Conservation (phyloP, 2,329 filamentous ascomycete genomes). For the Calonectria montana region DNA sequence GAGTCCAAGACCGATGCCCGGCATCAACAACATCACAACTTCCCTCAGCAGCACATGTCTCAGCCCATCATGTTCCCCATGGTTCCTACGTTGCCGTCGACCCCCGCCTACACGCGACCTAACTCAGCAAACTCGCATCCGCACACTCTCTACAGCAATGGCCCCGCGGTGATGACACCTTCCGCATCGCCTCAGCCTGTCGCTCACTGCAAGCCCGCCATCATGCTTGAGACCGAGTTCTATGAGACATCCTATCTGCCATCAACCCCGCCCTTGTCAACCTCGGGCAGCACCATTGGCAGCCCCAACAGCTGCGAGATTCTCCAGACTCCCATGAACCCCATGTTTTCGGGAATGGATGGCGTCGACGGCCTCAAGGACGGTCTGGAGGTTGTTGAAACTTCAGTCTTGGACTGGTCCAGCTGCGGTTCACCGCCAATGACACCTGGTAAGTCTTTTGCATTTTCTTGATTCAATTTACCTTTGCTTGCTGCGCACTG, state of each 20-base stretch:
- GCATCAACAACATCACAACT: slow-evolving; percentile 64
- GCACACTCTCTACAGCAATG: slow-evolving; percentile 66
- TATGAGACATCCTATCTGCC: slow-evolving; percentile 79
- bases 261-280: slow-evolving; percentile 87
- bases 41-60: slow-evolving; percentile 66
- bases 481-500: not conserved
- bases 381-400: slow-evolving; percentile 77
- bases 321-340: slow-evolving; percentile 85
- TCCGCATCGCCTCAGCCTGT: slow-evolving; percentile 80
- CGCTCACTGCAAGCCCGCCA: slow-evolving; percentile 81
- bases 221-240: slow-evolving; percentile 83
- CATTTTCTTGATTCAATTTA: slow-evolving; percentile 1
- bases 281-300: slow-evolving; percentile 85
- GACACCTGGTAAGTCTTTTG: slow-evolving; percentile 81
- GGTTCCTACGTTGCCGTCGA: slow-evolving; percentile 69
- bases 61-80: slow-evolving; percentile 66
- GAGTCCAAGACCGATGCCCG: slow-evolving; percentile 78
- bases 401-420: slow-evolving; percentile 81
- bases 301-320: slow-evolving; percentile 85
- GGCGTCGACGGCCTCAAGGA: slow-evolving; percentile 74
- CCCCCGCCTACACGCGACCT: slow-evolving; percentile 73
- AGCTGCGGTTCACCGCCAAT: slow-evolving; percentile 84
- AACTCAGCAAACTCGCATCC: slow-evolving; percentile 75
- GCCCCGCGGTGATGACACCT: slow-evolving; percentile 76
- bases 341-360: slow-evolving; percentile 79